A percentile compares a stretch with the other conserved stretches of the same genome.
Conservation (phyloP, 2,329 filamentous ascomycete genomes). For the Acephala macrosclerotiorum region DNA sequence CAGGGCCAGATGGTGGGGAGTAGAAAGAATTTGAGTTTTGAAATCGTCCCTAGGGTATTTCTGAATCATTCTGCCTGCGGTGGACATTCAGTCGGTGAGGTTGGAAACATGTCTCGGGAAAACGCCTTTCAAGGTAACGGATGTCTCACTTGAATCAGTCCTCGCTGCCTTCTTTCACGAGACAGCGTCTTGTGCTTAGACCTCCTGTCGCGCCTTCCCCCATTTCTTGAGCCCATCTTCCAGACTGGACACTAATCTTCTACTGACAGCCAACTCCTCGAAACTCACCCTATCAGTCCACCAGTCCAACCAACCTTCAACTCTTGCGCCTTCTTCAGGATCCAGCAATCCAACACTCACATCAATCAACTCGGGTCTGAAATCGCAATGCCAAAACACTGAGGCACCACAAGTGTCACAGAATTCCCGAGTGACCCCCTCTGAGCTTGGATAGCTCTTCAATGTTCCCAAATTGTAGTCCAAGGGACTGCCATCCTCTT, state of each 20-base stretch:
- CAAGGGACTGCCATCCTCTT: conserved; percentile 47
- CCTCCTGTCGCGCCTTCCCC: background rate
- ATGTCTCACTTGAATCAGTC: background rate
- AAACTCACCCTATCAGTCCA: conserved; percentile 64
- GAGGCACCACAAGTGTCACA: conserved; percentile 69
- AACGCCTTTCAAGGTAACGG: background rate
- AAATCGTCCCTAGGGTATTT: background rate
- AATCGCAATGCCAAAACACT: conserved; percentile 66
- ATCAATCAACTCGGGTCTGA: conserved; percentile 64
- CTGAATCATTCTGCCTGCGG: background rate
- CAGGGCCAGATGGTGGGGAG: background rate
- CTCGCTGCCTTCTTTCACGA: background rate
- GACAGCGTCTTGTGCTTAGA: background rate
- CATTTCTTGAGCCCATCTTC: conserved; percentile 34
- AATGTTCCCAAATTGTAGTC: conserved; percentile 52
- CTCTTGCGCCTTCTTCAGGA: conserved; percentile 58
- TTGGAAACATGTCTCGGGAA: background rate
- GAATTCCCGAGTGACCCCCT: conserved; percentile 64
- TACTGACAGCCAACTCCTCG: conserved; percentile 40
- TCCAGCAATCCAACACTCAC: conserved; percentile 67
- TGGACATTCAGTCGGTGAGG: background rate
- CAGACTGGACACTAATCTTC: conserved; percentile 32
- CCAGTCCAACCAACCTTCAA: conserved; percentile 69
- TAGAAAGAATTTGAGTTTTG: background rate
- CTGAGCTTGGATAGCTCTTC: conserved; percentile 60